A percentile compares a stretch with the other conserved stretches of the same genome.
Evolutionary conservation across 2,329 filamentous ascomycete species (phyloP).

Genomic region (Grosmannia penicillata): DNA sequence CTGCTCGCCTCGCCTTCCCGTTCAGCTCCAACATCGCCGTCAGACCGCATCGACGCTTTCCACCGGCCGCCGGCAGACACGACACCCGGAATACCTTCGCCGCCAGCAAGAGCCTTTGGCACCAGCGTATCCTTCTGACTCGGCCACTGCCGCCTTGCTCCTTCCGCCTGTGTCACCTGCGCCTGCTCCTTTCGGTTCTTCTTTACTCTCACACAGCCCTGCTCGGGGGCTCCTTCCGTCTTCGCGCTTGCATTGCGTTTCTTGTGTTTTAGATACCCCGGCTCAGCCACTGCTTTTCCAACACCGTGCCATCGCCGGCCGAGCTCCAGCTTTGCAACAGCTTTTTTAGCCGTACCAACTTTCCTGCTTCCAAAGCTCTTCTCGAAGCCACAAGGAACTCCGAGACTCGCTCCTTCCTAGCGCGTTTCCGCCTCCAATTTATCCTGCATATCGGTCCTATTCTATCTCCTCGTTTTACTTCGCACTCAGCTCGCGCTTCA

Average conservation of each 20-base stretch:
- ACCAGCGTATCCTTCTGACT: too few relatives aligned
- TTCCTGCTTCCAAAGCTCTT: neutral
- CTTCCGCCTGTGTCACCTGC: too few relatives aligned
- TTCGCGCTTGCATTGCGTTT: neutral
- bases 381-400: neutral
- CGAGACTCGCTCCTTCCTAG: slow-evolving; percentile 3
- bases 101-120: too few relatives aligned
- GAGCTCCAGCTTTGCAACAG: neutral
- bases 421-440: slow-evolving; percentile 1
- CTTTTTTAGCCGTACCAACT: neutral
- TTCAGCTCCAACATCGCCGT: too few relatives aligned
- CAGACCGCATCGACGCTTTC: too few relatives aligned
- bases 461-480: neutral
- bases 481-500: neutral
- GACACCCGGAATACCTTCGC: too few relatives aligned
- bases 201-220: neutral
- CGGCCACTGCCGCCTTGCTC: too few relatives aligned
- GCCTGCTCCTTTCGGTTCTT: neutral
- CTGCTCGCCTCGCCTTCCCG: too few relatives aligned
- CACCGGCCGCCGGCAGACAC: too few relatives aligned
- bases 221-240: neutral
- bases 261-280: neutral
- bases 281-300: neutral
- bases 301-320: neutral
- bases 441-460: too few relatives aligned